phyloP scores from a whole-genome alignment of 1,284 basidiomycete genomes.

The Boletus sp. region DNA sequence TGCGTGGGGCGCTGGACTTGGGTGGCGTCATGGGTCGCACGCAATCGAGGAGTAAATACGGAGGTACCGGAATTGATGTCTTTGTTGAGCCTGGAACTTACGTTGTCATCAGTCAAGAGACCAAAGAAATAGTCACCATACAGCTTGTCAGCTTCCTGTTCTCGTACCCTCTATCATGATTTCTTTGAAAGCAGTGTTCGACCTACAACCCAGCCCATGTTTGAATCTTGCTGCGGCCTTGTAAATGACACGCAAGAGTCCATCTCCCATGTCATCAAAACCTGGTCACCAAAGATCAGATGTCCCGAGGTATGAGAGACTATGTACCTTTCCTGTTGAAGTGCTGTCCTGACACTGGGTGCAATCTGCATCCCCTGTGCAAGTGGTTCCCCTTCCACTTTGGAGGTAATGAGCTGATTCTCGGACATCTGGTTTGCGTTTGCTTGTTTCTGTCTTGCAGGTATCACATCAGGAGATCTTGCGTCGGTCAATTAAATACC shows the following conservation, averaged over 20 bases:
- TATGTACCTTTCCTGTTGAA: neutral
- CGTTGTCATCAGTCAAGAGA: conserved; percentile 75
- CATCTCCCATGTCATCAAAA: neutral
- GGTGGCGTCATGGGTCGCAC: conserved; percentile 87
- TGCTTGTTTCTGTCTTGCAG: too few species aligned
- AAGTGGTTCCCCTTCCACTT: too few species aligned
- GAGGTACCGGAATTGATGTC: conserved; percentile 60
- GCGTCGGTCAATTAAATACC: too few species aligned
- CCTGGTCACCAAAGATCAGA: too few species aligned
- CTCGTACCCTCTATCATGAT: conserved; percentile 10
- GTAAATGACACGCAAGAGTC: neutral
- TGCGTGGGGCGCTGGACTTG: conserved; percentile 93
- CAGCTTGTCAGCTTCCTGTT: neutral
- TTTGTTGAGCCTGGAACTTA: conserved; percentile 13
- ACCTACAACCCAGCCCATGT: too few species aligned
- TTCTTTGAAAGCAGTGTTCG: neutral
- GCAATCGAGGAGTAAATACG: conserved; percentile 90
- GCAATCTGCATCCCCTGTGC: too few species aligned
- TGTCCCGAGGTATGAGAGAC: neutral
- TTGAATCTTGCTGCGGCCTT: neutral
- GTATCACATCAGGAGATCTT: too few species aligned
- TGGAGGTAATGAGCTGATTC: too few species aligned
- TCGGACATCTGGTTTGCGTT: too few species aligned
- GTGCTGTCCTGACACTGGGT: too few species aligned
- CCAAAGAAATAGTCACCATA: conserved; percentile 61